Percentiles rank a stretch among this genome's conserved stretches.
These are phyloP conservation scores for Lentinula novae-zelandiae DNA, from an alignment of 1,284 basidiomycete genomes.

Conservation along the genomic window DNA sequence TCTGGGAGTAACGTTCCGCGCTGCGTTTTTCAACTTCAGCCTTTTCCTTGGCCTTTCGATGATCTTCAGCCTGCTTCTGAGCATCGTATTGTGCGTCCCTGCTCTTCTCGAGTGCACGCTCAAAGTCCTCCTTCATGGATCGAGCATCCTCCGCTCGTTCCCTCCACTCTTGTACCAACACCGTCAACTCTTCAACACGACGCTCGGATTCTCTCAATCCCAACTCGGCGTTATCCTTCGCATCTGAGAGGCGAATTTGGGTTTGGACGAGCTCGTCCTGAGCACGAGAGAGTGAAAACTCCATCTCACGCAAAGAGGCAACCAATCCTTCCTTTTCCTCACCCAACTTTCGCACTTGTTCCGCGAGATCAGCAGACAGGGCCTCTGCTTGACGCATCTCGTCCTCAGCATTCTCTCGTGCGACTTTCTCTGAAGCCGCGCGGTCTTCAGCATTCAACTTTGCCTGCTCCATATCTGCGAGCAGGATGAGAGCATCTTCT, in stretches of 20 bases:
- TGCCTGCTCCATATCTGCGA: neutral
- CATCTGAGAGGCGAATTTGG: neutral
- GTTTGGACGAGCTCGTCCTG: neutral
- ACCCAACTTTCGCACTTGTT: neutral
- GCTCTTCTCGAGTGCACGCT: neutral
- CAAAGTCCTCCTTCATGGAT: conserved; percentile 4
- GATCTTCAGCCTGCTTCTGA: conserved; percentile 8
- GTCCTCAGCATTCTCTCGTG: neutral
- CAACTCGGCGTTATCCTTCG: conserved; percentile 1
- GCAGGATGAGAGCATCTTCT: neutral
- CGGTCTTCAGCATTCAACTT: neutral
- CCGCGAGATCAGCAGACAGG: neutral
- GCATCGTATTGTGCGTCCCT: conserved; percentile 5
- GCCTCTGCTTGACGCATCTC: neutral
- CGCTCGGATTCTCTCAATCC: neutral
- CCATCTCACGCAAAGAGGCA: neutral
- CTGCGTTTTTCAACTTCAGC: conserved; percentile 3
- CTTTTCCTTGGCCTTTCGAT: conserved; percentile 4
- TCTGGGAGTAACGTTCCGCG: neutral
- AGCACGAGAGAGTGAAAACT: neutral
- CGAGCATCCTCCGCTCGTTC: conserved; percentile 5
- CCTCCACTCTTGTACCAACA: conserved; percentile 2
- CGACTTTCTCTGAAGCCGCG: neutral
- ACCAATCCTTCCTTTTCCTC: neutral
- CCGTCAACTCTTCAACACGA: conserved; percentile 1